Base-by-base conservation (phyloP, 2,329 filamentous ascomycete genomes). In the Macrophomina tecta region DNA sequence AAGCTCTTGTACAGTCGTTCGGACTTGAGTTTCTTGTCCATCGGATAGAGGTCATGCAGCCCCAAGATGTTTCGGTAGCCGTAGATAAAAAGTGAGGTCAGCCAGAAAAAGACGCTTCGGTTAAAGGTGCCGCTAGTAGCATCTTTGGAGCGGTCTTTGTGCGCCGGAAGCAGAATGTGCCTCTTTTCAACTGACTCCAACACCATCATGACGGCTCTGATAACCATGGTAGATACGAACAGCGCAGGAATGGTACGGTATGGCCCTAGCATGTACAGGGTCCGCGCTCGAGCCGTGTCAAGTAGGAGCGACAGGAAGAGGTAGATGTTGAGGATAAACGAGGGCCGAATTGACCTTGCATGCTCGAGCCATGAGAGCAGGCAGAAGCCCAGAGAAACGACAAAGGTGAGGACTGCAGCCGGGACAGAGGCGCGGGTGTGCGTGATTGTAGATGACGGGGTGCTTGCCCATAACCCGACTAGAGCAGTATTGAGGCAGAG, bases 351-450 rank as follows among this genome's bases (percentile, higher is more conserved):
- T 5, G 80, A 80, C 38, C 78, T 79, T 18, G 75, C 70, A 69
- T 86, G 84, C 69, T 86, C 83, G 34, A 81, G 72, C 70, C 80
- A 82, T 1, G 83, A 84, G 38, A 84, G 73, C 12, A 79, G 63
- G 52, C 73, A 70, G 12, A 85, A 73, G 9, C 73, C 32, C 3
- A 75, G 23, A 8, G 73, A 70, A 5, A 73, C 71, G 2, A 74
- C 65, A 28, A 78, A 69, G 64, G 69, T 72, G 34, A 78, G n/a
- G 14, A 69, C 68, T 16, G 74, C 74, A 5, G 74, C 72, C 16
- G 76, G 67, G 8, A 76, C 40, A 28, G 74, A 73, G 6, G 71
- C 73, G n/a, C 66, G 67, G 64, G 68, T 70, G 48, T 51, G 48
- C 30, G 48, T 51, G 48, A 51, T 51, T 51, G 48, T 51, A 8